A percentile compares a stretch with the other conserved stretches of the same genome.
These are phyloP conservation scores for Nakazawaea anatomiae DNA, from an alignment of 805 yeast genomes.

Conservation along the genomic window DNA sequence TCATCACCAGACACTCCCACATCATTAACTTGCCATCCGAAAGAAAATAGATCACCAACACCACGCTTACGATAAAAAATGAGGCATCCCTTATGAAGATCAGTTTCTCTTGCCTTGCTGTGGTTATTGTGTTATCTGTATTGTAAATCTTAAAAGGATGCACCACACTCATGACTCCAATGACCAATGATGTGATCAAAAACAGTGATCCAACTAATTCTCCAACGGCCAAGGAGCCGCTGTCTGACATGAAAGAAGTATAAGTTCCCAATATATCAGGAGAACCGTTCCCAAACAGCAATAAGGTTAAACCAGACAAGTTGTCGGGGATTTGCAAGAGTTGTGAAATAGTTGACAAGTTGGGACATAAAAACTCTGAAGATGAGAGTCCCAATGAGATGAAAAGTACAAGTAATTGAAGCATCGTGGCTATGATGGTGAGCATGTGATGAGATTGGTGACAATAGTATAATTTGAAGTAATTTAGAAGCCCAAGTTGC, in stretches of 20 bases:
- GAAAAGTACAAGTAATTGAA: conserved; percentile 38
- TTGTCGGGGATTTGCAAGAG: conserved; percentile 67
- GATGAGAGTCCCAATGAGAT: conserved; percentile 74
- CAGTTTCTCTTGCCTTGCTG: conserved; percentile 24
- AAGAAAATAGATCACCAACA: conserved; percentile 42
- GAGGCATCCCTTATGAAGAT: conserved; percentile 57
- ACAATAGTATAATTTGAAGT: conserved; percentile 26
- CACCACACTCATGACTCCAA: conserved; percentile 71
- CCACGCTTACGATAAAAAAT: conserved; percentile 50
- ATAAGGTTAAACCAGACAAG: conserved; percentile 78
- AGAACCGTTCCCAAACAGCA: conserved; percentile 90
- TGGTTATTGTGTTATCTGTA: background rate
- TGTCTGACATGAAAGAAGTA: conserved; percentile 65
- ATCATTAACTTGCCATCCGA: conserved; percentile 46
- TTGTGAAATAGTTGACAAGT: conserved; percentile 62
- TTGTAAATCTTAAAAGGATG: conserved; percentile 51
- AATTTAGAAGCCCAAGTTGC: conserved; percentile 21
- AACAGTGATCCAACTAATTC: conserved; percentile 90
- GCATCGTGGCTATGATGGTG: conserved; percentile 16
- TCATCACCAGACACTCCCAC: conserved; percentile 50
- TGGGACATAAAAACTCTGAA: conserved; percentile 79
- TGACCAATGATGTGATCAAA: conserved; percentile 72
- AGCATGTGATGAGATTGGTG: conserved; percentile 13
- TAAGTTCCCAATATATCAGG: conserved; percentile 87
- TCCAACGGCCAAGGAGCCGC: conserved; percentile 76